These are phyloP conservation scores for Citrullus amarus DNA, from an alignment of 306 rosid species.

Conservation along the genomic window DNA sequence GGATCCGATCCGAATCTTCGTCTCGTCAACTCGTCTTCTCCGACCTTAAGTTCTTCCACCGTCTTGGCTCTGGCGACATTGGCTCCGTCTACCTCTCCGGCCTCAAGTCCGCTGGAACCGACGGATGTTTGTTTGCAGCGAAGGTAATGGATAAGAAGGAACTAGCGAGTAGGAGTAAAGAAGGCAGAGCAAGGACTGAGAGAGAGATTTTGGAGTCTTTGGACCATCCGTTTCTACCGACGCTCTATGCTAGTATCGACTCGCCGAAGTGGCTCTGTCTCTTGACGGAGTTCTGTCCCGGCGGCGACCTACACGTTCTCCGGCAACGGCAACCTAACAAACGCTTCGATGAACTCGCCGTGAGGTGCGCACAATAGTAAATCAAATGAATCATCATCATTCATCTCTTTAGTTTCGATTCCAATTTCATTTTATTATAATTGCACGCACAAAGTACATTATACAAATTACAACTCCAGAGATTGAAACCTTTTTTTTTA, in stretches of 20 bases:
- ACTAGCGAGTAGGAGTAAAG: slow-evolving; percentile 52
- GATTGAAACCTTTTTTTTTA: not conserved
- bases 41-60: slow-evolving; percentile 50
- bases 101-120: slow-evolving; percentile 25
- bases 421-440: not conserved
- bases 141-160: slow-evolving; percentile 85
- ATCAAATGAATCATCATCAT: not conserved
- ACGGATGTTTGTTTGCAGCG: slow-evolving; percentile 43
- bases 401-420: not conserved
- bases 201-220: slow-evolving; percentile 53
- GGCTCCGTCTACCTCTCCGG: slow-evolving; percentile 62
- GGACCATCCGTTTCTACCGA: slow-evolving; percentile 74
- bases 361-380: slow-evolving; percentile 47
- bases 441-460: not conserved
- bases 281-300: slow-evolving; percentile 76
- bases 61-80: slow-evolving; percentile 73
- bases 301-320: slow-evolving; percentile 79
- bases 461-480: not conserved
- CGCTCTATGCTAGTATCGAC: slow-evolving; percentile 62
- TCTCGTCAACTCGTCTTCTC: slow-evolving; percentile 38
- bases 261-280: slow-evolving; percentile 57
- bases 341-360: slow-evolving; percentile 60
- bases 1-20: slow-evolving; percentile 59
- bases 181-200: slow-evolving; percentile 69
- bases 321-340: slow-evolving; percentile 66